Base-by-base conservation (phyloP, 1,139 yeast species). In the Lodderomyces jiufengensis region DNA sequence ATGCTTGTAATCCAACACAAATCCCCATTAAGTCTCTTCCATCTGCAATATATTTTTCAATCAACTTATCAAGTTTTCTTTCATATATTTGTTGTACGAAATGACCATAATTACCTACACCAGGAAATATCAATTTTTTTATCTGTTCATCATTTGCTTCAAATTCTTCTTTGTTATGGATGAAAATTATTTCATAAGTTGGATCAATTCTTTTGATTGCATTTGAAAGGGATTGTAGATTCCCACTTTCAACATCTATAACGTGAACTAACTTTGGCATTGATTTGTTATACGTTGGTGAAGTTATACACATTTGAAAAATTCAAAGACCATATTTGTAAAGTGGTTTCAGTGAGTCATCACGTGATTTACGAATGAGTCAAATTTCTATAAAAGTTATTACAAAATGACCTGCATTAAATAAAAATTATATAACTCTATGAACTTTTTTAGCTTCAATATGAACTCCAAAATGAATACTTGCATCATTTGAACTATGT, bases 61-160 rank as follows among this genome's bases (percentile, higher is more conserved):
- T 66, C 0, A 95, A 95, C 24, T 66, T 73, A 9, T 71, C 77
- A 40, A 92, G 77, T 0, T 80, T 76, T 42, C 84, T 70, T 3
- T 66, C 66, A 36, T 70, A 72, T 36, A 92, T 59, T 48, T 84
- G 78, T 37, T 75, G 76, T 43, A 88, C 87, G 56, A 92, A 90
- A 57, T 92, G 97, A 27, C 95, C 98, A 59, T 79, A 92, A 56
- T 88, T 90, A 20, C 98, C 98, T 5, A 92, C 98, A 18, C 98
- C 98, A 10, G 98, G 98, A 29, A 92, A 73, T 38, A 85, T 67
- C 43, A 85, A 62, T 50, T 66, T 77, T 31, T 68, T 63, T 33
- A 83, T 81, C 10, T 63, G 54, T n/a, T 54, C 40, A 29, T 78
- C 58, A 32, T 62, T 61, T 57, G 46, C 32, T 8, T 44, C 34